Evolutionary conservation across 2,329 filamentous ascomycete genomes (phyloP).

Genomic region (Neurospora crassa): DNA sequence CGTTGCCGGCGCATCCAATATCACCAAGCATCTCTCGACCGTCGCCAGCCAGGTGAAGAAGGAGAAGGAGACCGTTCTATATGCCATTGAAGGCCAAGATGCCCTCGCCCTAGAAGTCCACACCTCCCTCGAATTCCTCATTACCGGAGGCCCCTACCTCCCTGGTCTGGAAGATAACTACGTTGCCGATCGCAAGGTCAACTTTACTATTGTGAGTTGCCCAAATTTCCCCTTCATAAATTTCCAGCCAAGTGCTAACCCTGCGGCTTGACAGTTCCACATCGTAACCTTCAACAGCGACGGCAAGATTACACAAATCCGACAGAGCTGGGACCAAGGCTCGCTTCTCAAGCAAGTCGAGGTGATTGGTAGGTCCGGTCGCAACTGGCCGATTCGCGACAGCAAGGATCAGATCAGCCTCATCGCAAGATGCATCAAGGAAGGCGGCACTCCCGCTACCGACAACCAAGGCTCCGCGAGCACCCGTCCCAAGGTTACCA

Average conservation of each 20-base stretch:
- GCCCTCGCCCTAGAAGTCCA: constrained; percentile 70
- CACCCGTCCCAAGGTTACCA: constrained; percentile 38
- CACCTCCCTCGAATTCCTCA: constrained; percentile 72
- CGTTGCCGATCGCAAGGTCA: constrained; percentile 69
- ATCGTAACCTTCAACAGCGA: constrained; percentile 73
- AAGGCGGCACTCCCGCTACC: constrained; percentile 20
- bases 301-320: constrained; percentile 76
- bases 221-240: neutral
- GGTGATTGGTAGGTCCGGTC: constrained; percentile 79
- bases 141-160: constrained; percentile 75
- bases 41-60: constrained; percentile 70
- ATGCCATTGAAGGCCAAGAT: constrained; percentile 60
- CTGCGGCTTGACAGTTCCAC: constrained; percentile 52
- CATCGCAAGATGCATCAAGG: constrained; percentile 53
- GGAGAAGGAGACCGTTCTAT: constrained; percentile 69
- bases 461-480: constrained; percentile 13
- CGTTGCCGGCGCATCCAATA: constrained; percentile 59
- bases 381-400: constrained; percentile 92
- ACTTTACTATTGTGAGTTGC: constrained; percentile 68
- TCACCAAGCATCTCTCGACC: constrained; percentile 71
- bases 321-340: constrained; percentile 91
- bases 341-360: constrained; percentile 88
- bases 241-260: constrained; percentile 9
- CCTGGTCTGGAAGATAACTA: constrained; percentile 93
- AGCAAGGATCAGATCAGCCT: constrained; percentile 74